Conservation (phyloP, 2,329 filamentous ascomycete genomes). For the Neofusicoccum parvum region DNA sequence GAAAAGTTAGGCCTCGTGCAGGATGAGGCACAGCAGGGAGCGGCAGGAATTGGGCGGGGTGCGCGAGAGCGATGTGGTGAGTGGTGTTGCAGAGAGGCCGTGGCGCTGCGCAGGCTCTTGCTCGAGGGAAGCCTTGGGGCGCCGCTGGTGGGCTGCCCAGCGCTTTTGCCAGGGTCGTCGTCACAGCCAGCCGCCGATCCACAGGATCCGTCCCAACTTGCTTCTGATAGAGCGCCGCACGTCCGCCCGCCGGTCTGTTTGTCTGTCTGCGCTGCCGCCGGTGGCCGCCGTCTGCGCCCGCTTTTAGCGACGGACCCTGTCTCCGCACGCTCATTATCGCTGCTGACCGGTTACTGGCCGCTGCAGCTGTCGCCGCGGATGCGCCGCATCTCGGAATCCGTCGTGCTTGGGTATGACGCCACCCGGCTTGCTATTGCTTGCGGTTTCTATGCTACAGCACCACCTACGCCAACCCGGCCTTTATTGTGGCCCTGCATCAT, state of each 20-base stretch:
- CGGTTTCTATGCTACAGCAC: constrained; percentile 16
- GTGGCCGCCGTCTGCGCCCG: not conserved
- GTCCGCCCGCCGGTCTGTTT: not conserved
- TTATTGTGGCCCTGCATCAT: constrained; percentile 2
- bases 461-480: constrained; percentile 9
- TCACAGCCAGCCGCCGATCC: constrained; percentile 13
- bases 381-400: not conserved
- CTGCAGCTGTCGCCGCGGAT: constrained; percentile 19
- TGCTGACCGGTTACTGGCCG: constrained; percentile 14
- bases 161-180: not conserved
- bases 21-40: not conserved
- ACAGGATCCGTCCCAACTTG: not conserved
- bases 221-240: not conserved
- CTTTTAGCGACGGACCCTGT: not conserved
- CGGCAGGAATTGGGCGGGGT: constrained; percentile 2
- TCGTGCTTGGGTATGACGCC: constrained; percentile 11
- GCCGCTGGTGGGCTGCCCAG: not conserved
- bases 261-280: too few relatives aligned
- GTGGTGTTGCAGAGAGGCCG: constrained; percentile 4
- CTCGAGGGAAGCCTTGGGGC: constrained; percentile 7
- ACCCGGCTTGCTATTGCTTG: constrained; percentile 18
- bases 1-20: not conserved
- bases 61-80: not conserved
- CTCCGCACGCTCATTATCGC: not conserved
- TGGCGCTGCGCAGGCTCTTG: constrained; percentile 14